phyloP scores from a whole-genome alignment of 352 stramenopile genomes.

The Phytophthora cajani region DNA sequence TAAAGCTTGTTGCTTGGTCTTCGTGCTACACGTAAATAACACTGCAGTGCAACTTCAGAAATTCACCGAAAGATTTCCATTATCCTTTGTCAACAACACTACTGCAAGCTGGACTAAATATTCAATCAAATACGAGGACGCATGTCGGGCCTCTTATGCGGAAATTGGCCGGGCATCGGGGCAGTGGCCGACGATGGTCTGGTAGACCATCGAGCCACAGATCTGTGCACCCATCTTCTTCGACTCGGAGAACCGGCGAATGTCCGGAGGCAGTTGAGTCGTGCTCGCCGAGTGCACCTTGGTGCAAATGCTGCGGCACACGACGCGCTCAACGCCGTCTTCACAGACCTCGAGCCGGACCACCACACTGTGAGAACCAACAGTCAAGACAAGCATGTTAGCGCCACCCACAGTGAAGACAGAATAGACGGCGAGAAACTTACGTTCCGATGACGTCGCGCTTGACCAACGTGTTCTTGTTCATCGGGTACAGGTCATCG shows the following conservation, averaged over 20 bases:
- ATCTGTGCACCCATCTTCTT: constrained; percentile 44
- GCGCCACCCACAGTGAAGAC: not conserved
- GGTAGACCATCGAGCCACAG: constrained; percentile 40
- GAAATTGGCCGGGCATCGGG: constrained; percentile 33
- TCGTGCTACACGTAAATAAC: too few relatives aligned
- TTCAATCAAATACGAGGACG: constrained; percentile 14
- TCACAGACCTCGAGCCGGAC: constrained; percentile 42
- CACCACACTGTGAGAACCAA: constrained; percentile 30
- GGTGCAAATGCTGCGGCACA: constrained; percentile 45
- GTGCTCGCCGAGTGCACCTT: constrained; percentile 38
- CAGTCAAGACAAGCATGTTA: constrained; percentile 18
- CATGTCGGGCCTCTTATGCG: constrained; percentile 10
- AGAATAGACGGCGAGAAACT: constrained; percentile 7
- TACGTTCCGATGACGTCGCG: constrained; percentile 49
- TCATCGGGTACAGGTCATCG: constrained; percentile 41
- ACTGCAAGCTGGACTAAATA: constrained; percentile 29
- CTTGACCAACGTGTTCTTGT: constrained; percentile 33
- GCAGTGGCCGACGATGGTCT: constrained; percentile 39
- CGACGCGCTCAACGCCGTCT: constrained; percentile 42
- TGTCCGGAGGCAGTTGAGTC: constrained; percentile 29
- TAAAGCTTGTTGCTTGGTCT: too few relatives aligned
- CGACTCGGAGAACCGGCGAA: constrained; percentile 36
- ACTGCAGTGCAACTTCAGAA: not conserved
- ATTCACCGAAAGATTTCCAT: not conserved
- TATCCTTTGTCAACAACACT: constrained; percentile 7